These are phyloP conservation scores for Lecanicillium sp. DNA, from an alignment of 2,329 filamentous ascomycete species.

Conservation along the genomic window DNA sequence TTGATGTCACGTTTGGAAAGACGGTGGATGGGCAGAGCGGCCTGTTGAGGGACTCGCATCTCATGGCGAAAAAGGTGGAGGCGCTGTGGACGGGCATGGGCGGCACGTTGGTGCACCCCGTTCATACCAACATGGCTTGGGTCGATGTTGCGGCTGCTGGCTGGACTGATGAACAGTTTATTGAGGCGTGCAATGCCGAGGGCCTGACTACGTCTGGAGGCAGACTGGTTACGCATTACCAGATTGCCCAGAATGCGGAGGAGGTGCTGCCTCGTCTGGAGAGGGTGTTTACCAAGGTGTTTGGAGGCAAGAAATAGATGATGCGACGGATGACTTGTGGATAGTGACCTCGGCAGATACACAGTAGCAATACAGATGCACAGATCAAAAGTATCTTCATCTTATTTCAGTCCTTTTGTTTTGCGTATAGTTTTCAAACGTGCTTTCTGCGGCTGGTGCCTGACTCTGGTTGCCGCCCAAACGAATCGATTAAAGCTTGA, in stretches of 20 bases:
- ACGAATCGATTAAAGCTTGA: no score
- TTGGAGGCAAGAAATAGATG: slow-evolving; percentile 13
- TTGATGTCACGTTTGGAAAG: slow-evolving; percentile 40
- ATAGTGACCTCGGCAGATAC: no score
- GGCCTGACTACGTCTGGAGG: slow-evolving; percentile 33
- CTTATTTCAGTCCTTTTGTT: no score
- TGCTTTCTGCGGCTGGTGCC: no score
- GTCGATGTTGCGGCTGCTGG: slow-evolving; percentile 60
- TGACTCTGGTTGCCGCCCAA: no score
- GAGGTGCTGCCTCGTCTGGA: slow-evolving; percentile 52
- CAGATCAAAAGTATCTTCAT: no score
- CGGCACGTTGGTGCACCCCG: slow-evolving; percentile 59
- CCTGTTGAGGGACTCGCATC: slow-evolving; percentile 52
- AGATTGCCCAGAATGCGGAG: slow-evolving; percentile 55
- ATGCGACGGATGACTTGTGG: no score
- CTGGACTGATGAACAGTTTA: slow-evolving; percentile 29
- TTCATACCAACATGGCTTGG: slow-evolving; percentile 93
- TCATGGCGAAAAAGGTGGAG: slow-evolving; percentile 56
- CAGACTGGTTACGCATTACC: slow-evolving; percentile 42
- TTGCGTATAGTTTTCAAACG: no score
- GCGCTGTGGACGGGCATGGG: slow-evolving; percentile 63
- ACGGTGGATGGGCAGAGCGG: slow-evolving; percentile 38
- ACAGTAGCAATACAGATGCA: no score
- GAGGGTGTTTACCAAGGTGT: slow-evolving; percentile 39
- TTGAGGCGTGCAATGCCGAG: slow-evolving; percentile 29